phyloP scores from a whole-genome alignment of 1,139 yeast species.

The Pichia norvegensis region DNA sequence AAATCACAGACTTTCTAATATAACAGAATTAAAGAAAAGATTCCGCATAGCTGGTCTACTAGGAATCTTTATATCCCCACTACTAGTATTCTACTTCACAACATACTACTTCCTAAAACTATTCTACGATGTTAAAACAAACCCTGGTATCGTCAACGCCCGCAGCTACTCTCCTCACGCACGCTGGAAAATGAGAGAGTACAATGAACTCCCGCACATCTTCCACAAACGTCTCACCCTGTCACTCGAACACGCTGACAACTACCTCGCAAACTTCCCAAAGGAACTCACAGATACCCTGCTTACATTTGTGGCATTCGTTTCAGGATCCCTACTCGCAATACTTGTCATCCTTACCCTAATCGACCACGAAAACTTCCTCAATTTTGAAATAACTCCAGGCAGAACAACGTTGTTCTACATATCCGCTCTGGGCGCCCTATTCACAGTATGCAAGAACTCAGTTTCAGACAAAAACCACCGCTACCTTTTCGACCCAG shows the following conservation, averaged over 20 bases:
- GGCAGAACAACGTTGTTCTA: constrained; percentile 81
- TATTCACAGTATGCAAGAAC: constrained; percentile 37
- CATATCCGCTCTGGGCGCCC: constrained; percentile 71
- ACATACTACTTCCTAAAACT: constrained; percentile 80
- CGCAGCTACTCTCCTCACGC: constrained; percentile 92
- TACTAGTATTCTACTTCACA: constrained; percentile 74
- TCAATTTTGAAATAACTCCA: constrained; percentile 80
- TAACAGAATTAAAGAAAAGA: constrained; percentile 66
- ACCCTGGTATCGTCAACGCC: constrained; percentile 78
- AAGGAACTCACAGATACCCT: constrained; percentile 65
- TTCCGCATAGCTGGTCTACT: constrained; percentile 83
- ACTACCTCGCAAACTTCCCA: constrained; percentile 87
- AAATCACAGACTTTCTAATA: constrained; percentile 55
- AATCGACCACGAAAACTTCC: constrained; percentile 85
- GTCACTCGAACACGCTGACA: constrained; percentile 72
- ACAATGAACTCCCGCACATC: constrained; percentile 84
- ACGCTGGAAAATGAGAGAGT: constrained; percentile 91
- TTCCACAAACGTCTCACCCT: constrained; percentile 70
- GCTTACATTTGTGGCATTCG: constrained; percentile 60
- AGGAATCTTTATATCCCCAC: constrained; percentile 76
- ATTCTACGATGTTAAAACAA: constrained; percentile 84
- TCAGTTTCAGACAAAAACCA: constrained; percentile 39
- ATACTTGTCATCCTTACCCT: constrained; percentile 76
- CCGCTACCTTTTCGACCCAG: constrained; percentile 74
- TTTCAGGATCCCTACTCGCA: constrained; percentile 85